A percentile compares a stretch with the other conserved stretches of the same genome.
Conservation (phyloP, 345 rosid species). For the Trapa bicornis region DNA sequence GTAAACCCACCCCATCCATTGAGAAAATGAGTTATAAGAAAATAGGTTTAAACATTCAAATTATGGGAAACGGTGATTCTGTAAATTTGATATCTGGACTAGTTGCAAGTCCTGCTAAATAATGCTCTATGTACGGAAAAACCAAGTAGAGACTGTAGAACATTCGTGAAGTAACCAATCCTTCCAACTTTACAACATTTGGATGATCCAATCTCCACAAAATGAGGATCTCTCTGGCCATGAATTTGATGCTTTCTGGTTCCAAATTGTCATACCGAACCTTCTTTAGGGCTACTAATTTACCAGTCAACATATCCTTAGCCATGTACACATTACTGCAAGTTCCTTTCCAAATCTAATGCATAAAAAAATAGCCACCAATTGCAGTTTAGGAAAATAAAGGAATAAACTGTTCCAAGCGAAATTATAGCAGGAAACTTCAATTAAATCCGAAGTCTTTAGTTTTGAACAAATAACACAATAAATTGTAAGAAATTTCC, state of each 20-base stretch:
- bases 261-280: conserved; percentile 41
- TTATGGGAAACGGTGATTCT: conserved; percentile 23
- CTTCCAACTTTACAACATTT: conserved; percentile 33
- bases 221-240: conserved; percentile 40
- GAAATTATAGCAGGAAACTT: background rate
- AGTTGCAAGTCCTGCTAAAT: conserved; percentile 36
- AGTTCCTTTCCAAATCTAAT: conserved; percentile 39
- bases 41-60: background rate
- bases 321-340: conserved; percentile 44
- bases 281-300: conserved; percentile 36
- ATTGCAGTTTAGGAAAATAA: background rate
- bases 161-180: conserved; percentile 39
- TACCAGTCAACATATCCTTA: conserved; percentile 29
- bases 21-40: background rate
- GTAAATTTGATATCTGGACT: conserved; percentile 32
- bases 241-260: conserved; percentile 37
- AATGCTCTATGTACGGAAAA: conserved; percentile 39
- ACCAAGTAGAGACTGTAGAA: conserved; percentile 38
- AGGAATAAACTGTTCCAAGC: background rate
- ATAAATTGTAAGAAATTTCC: background rate
- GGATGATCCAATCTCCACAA: conserved; percentile 30
- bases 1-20: background rate
- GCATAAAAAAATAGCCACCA: background rate
- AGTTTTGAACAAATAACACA: background rate
- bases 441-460: background rate